Conservation (phyloP, 345 rosid genomes). For the Dipteronia sinensis region DNA sequence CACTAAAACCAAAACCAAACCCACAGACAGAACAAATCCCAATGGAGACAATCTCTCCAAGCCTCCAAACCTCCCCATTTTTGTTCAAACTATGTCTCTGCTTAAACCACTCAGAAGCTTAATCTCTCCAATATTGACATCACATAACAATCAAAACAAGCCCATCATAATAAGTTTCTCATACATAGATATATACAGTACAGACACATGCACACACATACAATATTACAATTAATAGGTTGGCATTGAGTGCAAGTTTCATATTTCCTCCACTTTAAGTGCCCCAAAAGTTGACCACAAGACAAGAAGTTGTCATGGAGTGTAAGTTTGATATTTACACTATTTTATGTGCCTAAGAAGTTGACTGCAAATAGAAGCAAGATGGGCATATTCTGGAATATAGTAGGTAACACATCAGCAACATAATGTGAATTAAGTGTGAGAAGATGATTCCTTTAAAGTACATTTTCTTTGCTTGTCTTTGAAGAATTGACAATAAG, state of each 20-base stretch:
- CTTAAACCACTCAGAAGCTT: slow-evolving; percentile 7
- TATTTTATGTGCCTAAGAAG: slow-evolving; percentile 23
- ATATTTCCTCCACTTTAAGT: slow-evolving; percentile 26
- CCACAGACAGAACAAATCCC: slow-evolving; percentile 30
- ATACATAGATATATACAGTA: slow-evolving; percentile 11
- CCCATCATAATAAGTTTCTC: not conserved
- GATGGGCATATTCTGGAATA: slow-evolving; percentile 42
- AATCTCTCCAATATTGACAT: slow-evolving; percentile 14
- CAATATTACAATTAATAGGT: slow-evolving; percentile 21
- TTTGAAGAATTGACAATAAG: slow-evolving; percentile 20
- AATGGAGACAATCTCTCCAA: slow-evolving; percentile 22
- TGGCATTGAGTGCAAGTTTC: slow-evolving; percentile 65
- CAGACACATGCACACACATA: slow-evolving; percentile 8
- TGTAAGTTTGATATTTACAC: slow-evolving; percentile 48
- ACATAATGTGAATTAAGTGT: not conserved
- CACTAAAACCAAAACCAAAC: slow-evolving; percentile 35
- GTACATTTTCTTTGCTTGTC: slow-evolving; percentile 19
- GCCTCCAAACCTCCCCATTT: slow-evolving; percentile 26
- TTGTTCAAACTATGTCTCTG: slow-evolving; percentile 11
- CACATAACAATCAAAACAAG: slow-evolving; percentile 16
- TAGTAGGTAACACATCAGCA: slow-evolving; percentile 6
- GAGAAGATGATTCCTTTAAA: not conserved
- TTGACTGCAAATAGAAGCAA: slow-evolving; percentile 29
- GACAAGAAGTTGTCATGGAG: slow-evolving; percentile 43
- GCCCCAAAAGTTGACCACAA: slow-evolving; percentile 25